phyloP scores from a whole-genome alignment of 2,329 filamentous ascomycete genomes.

The Apiospora aurea region DNA sequence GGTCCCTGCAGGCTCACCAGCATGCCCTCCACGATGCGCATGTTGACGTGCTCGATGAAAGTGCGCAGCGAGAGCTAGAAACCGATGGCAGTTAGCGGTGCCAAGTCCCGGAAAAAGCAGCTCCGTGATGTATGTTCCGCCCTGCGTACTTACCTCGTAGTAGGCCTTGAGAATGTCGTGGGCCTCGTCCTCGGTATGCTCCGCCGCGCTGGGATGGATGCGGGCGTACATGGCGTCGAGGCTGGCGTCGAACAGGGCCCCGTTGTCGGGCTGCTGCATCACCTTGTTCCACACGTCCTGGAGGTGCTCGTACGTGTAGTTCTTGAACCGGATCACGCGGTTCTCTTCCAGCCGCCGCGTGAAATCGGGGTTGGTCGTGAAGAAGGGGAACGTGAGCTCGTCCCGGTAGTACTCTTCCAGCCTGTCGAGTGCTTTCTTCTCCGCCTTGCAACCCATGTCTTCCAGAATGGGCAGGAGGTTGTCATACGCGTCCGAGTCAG shows the following conservation, averaged over 20 bases:
- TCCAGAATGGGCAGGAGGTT: constrained; percentile 26
- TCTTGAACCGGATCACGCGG: constrained; percentile 33
- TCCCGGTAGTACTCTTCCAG: constrained; percentile 27
- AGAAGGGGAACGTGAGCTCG: constrained; percentile 31
- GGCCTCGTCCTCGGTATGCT: constrained; percentile 43
- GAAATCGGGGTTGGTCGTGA: constrained; percentile 38
- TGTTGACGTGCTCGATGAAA: constrained; percentile 38
- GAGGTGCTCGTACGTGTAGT: constrained; percentile 9
- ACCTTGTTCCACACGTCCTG: not conserved
- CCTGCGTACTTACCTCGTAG: constrained; percentile 41
- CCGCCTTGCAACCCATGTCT: constrained; percentile 27
- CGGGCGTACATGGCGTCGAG: constrained; percentile 29
- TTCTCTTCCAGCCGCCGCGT: constrained; percentile 32
- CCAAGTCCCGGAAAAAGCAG: not conserved
- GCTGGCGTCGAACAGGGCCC: not conserved
- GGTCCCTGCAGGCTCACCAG: constrained; percentile 32
- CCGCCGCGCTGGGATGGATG: constrained; percentile 32
- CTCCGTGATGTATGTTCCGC: too few relatives aligned
- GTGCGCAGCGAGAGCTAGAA: constrained; percentile 39
- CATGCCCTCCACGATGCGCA: constrained; percentile 37
- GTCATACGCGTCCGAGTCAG: not conserved
- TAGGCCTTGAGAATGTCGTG: constrained; percentile 48
- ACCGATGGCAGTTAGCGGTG: constrained; percentile 31
- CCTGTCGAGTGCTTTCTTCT: constrained; percentile 19
- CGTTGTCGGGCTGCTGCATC: not conserved